Conservation (phyloP, 192 early-diverging fungal species). For the Mortierella antarctica region DNA sequence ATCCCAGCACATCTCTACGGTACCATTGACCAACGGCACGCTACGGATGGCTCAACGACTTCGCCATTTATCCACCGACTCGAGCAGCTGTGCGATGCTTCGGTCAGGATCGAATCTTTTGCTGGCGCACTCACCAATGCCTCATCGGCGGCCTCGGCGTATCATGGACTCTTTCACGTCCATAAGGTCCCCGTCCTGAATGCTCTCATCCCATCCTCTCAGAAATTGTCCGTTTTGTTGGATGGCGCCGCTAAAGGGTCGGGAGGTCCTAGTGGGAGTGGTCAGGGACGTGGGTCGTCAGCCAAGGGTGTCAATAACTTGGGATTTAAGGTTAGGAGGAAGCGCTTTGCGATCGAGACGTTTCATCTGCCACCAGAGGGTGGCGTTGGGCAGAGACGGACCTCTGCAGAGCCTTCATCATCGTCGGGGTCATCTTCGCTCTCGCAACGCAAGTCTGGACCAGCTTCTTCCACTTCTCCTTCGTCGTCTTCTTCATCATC, state of each 20-base stretch:
- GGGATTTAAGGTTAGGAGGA: slow-evolving; percentile 89
- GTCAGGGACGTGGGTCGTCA: slow-evolving; percentile 40
- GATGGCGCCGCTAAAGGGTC: slow-evolving; percentile 44
- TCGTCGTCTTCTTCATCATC: not conserved
- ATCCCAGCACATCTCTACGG: slow-evolving; percentile 85
- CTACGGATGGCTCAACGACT: slow-evolving; percentile 27
- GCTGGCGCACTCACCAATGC: slow-evolving; percentile 72
- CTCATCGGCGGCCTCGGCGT: slow-evolving; percentile 72
- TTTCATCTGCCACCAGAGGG: slow-evolving; percentile 96
- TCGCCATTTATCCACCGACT: slow-evolving; percentile 71
- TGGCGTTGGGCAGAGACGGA: slow-evolving; percentile 76
- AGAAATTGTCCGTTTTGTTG: slow-evolving; percentile 73
- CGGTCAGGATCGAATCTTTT: slow-evolving; percentile 94
- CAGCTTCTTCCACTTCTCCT: not conserved
- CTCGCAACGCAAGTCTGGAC: slow-evolving; percentile 25
- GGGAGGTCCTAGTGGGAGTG: slow-evolving; percentile 24
- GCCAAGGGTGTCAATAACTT: slow-evolving; percentile 71
- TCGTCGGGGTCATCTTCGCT: slow-evolving; percentile 11
- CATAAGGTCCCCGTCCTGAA: slow-evolving; percentile 84
- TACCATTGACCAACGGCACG: slow-evolving; percentile 41
- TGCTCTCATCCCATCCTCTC: slow-evolving; percentile 76
- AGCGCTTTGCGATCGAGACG: slow-evolving; percentile 92
- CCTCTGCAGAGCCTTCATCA: slow-evolving; percentile 42
- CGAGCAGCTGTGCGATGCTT: slow-evolving; percentile 86
- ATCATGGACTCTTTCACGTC: slow-evolving; percentile 91